A percentile compares a stretch with the other conserved stretches of the same genome.
Conservation (phyloP, 108 stramenopile species). For the Schizochytrium sp. region DNA sequence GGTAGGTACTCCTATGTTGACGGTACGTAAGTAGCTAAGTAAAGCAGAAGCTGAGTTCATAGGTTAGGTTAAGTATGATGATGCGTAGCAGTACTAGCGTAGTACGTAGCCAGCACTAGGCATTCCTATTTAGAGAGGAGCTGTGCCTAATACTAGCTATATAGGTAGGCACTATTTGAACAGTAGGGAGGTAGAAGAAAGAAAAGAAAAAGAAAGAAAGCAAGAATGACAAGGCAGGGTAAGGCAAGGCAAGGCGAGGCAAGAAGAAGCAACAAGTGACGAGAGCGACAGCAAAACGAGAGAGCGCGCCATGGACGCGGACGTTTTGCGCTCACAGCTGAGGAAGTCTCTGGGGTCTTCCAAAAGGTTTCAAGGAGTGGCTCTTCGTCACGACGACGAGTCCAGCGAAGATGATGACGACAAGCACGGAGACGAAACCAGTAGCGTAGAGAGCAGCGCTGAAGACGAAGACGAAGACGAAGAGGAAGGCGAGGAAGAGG, state of each 20-base stretch:
- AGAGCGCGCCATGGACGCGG: constrained; percentile 19
- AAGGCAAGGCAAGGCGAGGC: no score
- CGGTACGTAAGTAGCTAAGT: not conserved
- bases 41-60: not conserved
- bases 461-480: not conserved
- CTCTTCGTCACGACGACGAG: not conserved
- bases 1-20: no score
- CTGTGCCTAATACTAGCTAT: no score
- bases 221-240: no score
- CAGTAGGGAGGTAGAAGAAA: no score
- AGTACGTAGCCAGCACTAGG: no score
- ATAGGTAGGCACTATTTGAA: no score
- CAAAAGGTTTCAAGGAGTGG: not conserved
- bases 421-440: not conserved
- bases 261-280: no score
- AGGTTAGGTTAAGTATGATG: not conserved
- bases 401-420: constrained; percentile 37
- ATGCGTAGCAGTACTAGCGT: no score
- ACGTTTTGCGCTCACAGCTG: constrained; percentile 47
- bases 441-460: not conserved
- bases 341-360: constrained; percentile 46
- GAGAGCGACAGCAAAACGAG: no score
- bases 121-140: no score
- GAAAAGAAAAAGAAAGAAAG: no score
- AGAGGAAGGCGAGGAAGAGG: not conserved